Evolutionary conservation across 768 basidiomycete genomes (phyloP).

Genomic region (Rubroboletus pulcherrimus): DNA sequence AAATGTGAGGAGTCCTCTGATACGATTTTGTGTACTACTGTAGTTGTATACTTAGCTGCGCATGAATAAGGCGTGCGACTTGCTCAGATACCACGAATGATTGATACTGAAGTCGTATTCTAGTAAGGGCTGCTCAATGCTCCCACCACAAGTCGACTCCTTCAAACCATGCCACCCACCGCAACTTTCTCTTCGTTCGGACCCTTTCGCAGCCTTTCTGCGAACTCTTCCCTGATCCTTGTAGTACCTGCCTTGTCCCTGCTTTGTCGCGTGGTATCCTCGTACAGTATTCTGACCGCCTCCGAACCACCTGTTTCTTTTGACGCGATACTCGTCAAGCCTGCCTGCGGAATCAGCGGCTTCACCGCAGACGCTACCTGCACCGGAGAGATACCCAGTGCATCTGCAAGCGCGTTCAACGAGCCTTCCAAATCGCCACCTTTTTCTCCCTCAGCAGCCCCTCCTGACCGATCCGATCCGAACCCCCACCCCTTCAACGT

Average conservation of each 20-base stretch:
- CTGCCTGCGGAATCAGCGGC: conserved; percentile 57
- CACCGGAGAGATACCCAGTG: conserved; percentile 56
- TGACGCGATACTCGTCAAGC: conserved; percentile 48
- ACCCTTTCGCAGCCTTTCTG: not conserved
- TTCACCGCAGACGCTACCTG: conserved; percentile 63
- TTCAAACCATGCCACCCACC: not conserved
- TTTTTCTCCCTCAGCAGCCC: not conserved
- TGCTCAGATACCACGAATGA: too few relatives aligned
- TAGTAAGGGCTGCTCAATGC: too few relatives aligned
- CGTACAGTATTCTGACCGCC: conserved; percentile 34
- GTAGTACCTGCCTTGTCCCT: too few relatives aligned
- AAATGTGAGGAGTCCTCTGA: too few relatives aligned
- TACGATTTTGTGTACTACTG: too few relatives aligned
- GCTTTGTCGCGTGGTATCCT: conserved; percentile 2
- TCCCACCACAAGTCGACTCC: not conserved
- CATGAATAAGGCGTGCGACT: too few relatives aligned
- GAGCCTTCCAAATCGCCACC: conserved; percentile 45
- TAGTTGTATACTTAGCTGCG: too few relatives aligned
- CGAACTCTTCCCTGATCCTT: not conserved
- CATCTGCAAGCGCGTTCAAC: conserved; percentile 57
- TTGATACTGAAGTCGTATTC: too few relatives aligned
- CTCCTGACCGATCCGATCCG: conserved; percentile 3
- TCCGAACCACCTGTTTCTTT: conserved; percentile 44
- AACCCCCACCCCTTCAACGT: not conserved
- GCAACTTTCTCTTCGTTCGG: not conserved